Percentiles rank a stretch among this genome's conserved stretches.
Evolutionary conservation across 352 stramenopile species (phyloP).

Genomic region (Thraustochytrium sp.): DNA sequence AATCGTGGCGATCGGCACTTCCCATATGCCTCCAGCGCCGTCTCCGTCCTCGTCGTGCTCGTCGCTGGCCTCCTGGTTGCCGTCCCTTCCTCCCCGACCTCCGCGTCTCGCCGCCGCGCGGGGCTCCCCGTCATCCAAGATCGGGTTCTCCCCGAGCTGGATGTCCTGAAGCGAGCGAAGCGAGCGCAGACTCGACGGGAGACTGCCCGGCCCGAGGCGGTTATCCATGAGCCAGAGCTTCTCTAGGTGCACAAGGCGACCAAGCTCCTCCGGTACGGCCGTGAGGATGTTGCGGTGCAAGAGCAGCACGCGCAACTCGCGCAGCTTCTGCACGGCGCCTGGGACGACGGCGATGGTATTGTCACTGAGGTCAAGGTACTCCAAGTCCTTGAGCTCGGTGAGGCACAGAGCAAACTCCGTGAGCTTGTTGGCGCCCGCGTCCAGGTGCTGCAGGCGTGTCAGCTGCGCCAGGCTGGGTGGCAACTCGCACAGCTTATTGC

Average conservation of each 20-base stretch:
- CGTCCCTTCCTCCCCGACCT: too few relatives aligned
- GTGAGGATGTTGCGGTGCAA: neutral
- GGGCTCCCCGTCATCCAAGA: neutral
- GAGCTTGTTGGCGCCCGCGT: neutral
- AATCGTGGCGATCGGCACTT: neutral
- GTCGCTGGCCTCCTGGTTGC: too few relatives aligned
- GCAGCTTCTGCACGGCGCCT: neutral
- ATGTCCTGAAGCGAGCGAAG: neutral
- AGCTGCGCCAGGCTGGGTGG: neutral
- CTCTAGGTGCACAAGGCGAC: neutral
- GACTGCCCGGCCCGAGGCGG: neutral
- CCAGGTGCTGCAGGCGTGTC: neutral
- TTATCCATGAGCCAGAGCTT: constrained; percentile 30
- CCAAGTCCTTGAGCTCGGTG: neutral
- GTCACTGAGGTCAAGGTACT: constrained; percentile 18
- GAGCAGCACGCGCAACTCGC: neutral
- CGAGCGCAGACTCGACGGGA: neutral
- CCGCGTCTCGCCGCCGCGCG: too few relatives aligned
- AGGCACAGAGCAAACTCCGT: neutral
- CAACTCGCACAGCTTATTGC: constrained; percentile 8
- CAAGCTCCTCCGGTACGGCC: neutral
- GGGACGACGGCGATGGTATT: constrained; percentile 3
- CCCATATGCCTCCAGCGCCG: neutral
- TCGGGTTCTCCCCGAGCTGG: neutral
- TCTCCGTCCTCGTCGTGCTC: too few relatives aligned